These are phyloP conservation scores for Colletotrichum magnum DNA, from an alignment of 2,329 filamentous ascomycete species.

Conservation along the genomic window DNA sequence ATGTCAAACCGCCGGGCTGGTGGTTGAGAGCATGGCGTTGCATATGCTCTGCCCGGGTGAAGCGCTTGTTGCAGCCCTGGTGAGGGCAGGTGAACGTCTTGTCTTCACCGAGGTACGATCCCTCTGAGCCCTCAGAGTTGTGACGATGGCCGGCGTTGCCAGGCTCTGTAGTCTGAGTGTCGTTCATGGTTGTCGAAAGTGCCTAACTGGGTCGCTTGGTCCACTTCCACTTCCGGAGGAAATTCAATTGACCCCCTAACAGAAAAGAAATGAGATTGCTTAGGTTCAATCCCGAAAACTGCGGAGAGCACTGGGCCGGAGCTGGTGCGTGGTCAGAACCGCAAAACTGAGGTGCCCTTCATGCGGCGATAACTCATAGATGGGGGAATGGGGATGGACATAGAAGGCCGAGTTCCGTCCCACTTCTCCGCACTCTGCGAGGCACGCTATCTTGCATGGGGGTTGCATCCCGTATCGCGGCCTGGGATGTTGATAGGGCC, in stretches of 20 bases:
- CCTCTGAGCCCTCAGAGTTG: constrained; percentile 30
- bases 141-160: constrained; percentile 19
- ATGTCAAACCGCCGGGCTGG: constrained; percentile 66
- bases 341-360: background rate
- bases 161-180: background rate
- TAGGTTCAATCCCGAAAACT: background rate
- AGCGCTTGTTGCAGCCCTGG: constrained; percentile 64
- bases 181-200: background rate
- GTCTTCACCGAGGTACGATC: constrained; percentile 16
- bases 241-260: constrained; percentile 2
- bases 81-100: constrained; percentile 53
- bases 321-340: background rate
- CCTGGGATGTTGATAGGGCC: constrained; percentile 5
- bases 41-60: constrained; percentile 71
- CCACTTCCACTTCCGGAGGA: constrained; percentile 17
- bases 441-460: background rate
- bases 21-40: constrained; percentile 72
- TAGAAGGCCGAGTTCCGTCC: background rate
- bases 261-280: background rate
- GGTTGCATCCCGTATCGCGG: background rate
- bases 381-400: constrained; percentile 36
- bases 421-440: constrained; percentile 28
- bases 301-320: background rate
- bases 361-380: constrained; percentile 13
- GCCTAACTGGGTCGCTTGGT: background rate